Evolutionary conservation across 208 protist species (phyloP), one percentile per base, ranked within the genome.

Genomic region (Crithidia thermophila): DNA sequence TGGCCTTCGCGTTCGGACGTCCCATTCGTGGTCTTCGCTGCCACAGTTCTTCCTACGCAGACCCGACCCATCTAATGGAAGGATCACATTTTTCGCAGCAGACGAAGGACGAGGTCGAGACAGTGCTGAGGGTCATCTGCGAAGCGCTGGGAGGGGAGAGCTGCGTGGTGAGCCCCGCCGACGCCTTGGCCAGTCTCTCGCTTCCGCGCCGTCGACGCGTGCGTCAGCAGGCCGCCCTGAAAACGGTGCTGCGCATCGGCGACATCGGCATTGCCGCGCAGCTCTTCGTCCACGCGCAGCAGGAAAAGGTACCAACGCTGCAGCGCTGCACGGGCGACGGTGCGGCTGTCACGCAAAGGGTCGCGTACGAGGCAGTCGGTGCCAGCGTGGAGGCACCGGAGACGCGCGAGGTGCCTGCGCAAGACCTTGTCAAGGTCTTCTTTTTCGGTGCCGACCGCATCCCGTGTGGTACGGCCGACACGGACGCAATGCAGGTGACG

Each of bases 371-470:
- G 10, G 28, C 45, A 0, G n/a, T 73, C 59, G 45, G 39, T 27
- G 60, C 52, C 31, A 43, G 9, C 7, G 36, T 56, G 2, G 39
- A 39, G 25, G 36, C 63, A 0, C 39, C 30, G 34, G 46, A 68
- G 27, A 31, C 28, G 31, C 43, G 34, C 23, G 21, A 36, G 18
- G 25, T 79, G 43, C 39, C 27, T 31, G 43, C n/a, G 36, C 62
- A 58, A 42, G 79, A 58, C 18, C 40, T 76, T 8, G 31, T 91
- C n/a, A 84, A 88, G 60, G 85, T 73, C 7, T 93, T 90, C 55
- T 79, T 80, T 27, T 96, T 97, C 52, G 96, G 96, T 25, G 81
- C 75, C 37, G 85, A 73, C 9, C 60, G 94, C 5, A 72, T 98
- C 25, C 88, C 89, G 1, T 97, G 92, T 73, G 82, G 78, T 20